Percentiles rank a stretch among this genome's conserved stretches.
Evolutionary conservation across 2,329 filamentous ascomycete genomes (phyloP).

Genomic region (Arthrinium puccinioides): DNA sequence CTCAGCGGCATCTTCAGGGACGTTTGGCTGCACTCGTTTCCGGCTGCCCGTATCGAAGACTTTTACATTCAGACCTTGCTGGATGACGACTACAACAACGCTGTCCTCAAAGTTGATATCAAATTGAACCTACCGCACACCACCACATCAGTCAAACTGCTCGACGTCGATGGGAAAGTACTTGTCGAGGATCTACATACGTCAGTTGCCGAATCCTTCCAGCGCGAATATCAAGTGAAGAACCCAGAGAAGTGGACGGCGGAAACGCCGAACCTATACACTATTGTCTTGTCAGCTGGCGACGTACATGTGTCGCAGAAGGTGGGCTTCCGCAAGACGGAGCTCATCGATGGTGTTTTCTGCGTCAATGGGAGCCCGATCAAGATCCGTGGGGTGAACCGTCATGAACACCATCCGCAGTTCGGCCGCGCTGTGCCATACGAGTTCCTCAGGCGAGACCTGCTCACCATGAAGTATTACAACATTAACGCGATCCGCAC

Average conservation of each 20-base stretch:
- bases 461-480: slow-evolving; percentile 59
- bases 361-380: slow-evolving; percentile 59
- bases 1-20: slow-evolving; percentile 62
- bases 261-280: slow-evolving; percentile 58
- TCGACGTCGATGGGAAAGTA: slow-evolving; percentile 24
- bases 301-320: slow-evolving; percentile 39
- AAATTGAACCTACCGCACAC: slow-evolving; percentile 29
- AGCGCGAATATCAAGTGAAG: slow-evolving; percentile 28
- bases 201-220: slow-evolving; percentile 26
- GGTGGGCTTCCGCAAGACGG: slow-evolving; percentile 57
- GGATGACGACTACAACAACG: slow-evolving; percentile 45
- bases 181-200: slow-evolving; percentile 16
- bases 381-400: slow-evolving; percentile 61
- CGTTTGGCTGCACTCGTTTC: slow-evolving; percentile 57
- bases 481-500: slow-evolving; percentile 66
- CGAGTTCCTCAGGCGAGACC: slow-evolving; percentile 52
- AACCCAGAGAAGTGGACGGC: slow-evolving; percentile 61
- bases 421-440: slow-evolving; percentile 55
- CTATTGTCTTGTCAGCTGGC: slow-evolving; percentile 30
- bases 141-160: slow-evolving; percentile 23
- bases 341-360: slow-evolving; percentile 54
- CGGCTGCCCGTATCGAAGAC: slow-evolving; percentile 45
- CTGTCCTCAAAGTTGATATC: slow-evolving; percentile 39
- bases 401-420: slow-evolving; percentile 62
- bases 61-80: slow-evolving; percentile 49